phyloP scores from a whole-genome alignment of 495 filamentous ascomycete species.

The Penicillium crystallinum region DNA sequence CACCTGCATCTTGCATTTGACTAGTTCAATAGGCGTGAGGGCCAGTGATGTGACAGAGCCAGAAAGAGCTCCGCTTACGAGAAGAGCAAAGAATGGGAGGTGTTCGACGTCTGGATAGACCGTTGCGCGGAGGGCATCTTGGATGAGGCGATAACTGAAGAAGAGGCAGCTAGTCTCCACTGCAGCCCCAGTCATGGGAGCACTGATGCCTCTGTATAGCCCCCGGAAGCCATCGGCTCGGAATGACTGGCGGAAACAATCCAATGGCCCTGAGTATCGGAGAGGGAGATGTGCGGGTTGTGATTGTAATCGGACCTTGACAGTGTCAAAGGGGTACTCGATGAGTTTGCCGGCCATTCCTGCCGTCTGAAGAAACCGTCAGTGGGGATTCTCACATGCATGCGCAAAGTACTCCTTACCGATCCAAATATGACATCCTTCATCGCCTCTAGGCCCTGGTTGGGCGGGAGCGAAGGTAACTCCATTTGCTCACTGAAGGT shows the following conservation, averaged over 20 bases:
- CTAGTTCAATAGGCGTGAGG: constrained; percentile 91
- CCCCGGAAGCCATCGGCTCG: constrained; percentile 64
- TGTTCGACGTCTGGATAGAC: constrained; percentile 46
- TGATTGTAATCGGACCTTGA: constrained; percentile 72
- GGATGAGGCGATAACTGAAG: constrained; percentile 71
- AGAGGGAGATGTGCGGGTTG: constrained; percentile 80
- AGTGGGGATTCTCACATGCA: constrained; percentile 6
- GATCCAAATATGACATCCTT: constrained; percentile 84
- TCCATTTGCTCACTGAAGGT: constrained; percentile 38
- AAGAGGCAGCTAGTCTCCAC: constrained; percentile 92
- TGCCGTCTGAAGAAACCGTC: constrained; percentile 47
- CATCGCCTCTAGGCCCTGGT: constrained; percentile 59
- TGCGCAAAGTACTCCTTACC: constrained; percentile 44
- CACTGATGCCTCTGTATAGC: constrained; percentile 89
- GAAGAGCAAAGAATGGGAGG: constrained; percentile 66
- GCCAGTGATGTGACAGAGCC: constrained; percentile 89
- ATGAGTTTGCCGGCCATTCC: constrained; percentile 92
- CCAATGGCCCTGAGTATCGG: constrained; percentile 79
- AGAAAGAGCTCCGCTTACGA: constrained; percentile 72
- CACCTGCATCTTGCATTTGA: constrained; percentile 99
- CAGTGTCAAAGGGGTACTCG: constrained; percentile 97
- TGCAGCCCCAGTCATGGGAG: constrained; percentile 85
- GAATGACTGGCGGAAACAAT: constrained; percentile 87
- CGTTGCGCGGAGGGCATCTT: constrained; percentile 60
- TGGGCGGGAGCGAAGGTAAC: constrained; percentile 40